These are phyloP conservation scores for Rubus parviflorus DNA, from an alignment of 306 rosid species.

Conservation along the genomic window DNA sequence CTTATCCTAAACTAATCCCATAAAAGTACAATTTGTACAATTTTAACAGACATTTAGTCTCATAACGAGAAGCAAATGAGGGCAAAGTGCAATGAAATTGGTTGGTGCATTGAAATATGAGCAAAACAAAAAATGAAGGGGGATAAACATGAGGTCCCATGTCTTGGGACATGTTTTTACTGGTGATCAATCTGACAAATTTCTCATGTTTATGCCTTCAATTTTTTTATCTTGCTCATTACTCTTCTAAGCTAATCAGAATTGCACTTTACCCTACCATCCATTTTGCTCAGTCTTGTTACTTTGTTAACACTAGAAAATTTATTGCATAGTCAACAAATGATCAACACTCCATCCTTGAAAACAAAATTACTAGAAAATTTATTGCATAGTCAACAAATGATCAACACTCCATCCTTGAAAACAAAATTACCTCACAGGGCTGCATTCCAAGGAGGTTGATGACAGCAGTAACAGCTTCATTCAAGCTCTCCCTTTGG, in stretches of 20 bases:
- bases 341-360: background rate
- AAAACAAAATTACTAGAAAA: constrained; percentile 19
- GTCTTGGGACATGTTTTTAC: background rate
- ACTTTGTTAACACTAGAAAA: background rate
- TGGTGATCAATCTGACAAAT: background rate
- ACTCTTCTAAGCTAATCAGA: background rate
- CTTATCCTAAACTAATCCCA: background rate
- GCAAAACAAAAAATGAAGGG: background rate
- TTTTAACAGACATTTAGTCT: background rate
- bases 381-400: no score
- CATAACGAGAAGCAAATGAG: background rate
- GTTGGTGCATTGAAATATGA: background rate
- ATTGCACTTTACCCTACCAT: background rate
- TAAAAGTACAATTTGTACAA: background rate
- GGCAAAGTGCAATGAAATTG: background rate
- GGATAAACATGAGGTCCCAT: background rate
- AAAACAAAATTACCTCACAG: constrained; percentile 68
- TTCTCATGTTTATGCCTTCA: background rate
- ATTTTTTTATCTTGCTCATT: background rate
- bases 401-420: background rate
- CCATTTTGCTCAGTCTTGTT: background rate
- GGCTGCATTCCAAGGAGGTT: constrained; percentile 97
- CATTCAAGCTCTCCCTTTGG: constrained; percentile 82
- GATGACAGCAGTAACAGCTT: constrained; percentile 82
- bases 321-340: no score